These are phyloP conservation scores for Monosporascus sp. DNA, from an alignment of 2,329 filamentous ascomycete species.

Conservation along the genomic window DNA sequence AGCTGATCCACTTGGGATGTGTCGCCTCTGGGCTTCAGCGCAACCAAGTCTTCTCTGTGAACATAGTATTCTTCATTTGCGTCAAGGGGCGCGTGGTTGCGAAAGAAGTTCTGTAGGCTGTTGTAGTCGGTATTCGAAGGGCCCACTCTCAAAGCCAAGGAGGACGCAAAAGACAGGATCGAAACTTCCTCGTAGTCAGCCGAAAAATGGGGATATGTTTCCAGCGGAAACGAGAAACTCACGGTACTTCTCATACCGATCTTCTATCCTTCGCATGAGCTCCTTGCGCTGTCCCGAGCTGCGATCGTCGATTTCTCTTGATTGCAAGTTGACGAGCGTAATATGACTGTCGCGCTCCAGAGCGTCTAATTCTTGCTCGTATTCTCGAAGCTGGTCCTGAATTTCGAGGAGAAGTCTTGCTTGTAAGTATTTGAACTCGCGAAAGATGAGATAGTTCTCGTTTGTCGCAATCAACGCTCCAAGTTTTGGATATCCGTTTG, in stretches of 20 bases:
- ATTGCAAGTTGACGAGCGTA: neutral
- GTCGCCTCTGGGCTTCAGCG: conserved; percentile 2
- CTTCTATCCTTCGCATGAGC: conserved; percentile 5
- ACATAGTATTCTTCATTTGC: conserved; percentile 1
- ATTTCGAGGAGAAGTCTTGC: conserved; percentile 7
- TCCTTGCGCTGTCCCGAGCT: neutral
- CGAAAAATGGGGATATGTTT: neutral
- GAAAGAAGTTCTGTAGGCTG: conserved; percentile 1
- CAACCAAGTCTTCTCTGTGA: conserved; percentile 3
- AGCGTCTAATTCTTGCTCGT: conserved; percentile 1
- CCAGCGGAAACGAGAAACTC: neutral
- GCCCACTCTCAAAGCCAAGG: neutral
- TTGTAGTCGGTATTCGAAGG: conserved; percentile 4
- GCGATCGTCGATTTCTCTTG: neutral
- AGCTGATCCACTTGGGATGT: conserved; percentile 3
- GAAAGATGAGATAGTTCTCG: conserved; percentile 5
- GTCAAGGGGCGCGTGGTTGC: neutral
- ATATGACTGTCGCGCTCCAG: neutral
- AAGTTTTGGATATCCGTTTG: conserved; percentile 5
- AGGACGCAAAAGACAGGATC: conserved; percentile 1
- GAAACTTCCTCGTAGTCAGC: conserved; percentile 1
- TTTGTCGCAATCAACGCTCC: conserved; percentile 3
- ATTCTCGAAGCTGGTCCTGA: conserved; percentile 5
- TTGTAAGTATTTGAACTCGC: conserved; percentile 10
- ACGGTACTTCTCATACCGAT: conserved; percentile 8